A percentile compares a stretch with the other conserved stretches of the same genome.
Conservation (phyloP, 2,329 filamentous ascomycete species). For the Colletotrichum sp. region DNA sequence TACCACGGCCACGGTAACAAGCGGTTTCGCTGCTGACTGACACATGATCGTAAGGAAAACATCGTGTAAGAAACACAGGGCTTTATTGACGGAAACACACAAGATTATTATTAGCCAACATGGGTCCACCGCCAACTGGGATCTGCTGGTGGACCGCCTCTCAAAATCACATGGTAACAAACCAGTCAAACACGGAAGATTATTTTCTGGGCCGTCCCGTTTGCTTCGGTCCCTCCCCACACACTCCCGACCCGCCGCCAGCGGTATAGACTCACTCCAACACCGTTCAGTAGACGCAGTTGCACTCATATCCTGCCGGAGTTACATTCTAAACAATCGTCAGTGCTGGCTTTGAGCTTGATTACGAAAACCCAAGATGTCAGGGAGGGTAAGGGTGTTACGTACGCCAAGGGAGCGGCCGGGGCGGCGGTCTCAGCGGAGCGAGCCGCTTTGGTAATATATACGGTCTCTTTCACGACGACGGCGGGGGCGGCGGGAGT, state of each 20-base stretch:
- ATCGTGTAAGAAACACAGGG: background rate
- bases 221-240: background rate
- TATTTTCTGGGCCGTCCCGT: background rate
- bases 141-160: background rate
- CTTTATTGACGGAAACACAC: fast-evolving
- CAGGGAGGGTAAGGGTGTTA: background rate
- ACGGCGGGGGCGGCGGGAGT: background rate
- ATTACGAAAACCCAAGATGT: fast-evolving
- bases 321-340: background rate
- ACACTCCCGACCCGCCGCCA: background rate
- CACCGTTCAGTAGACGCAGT: background rate
- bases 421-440: background rate
- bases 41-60: background rate
- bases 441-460: too few relatives aligned
- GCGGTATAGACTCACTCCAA: background rate
- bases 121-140: background rate
- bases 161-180: background rate
- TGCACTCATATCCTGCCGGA: background rate
- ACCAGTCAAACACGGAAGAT: background rate
- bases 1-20: background rate
- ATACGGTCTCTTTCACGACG: background rate
- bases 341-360: background rate
- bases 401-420: background rate
- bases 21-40: background rate
- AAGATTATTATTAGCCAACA: background rate